Base-by-base conservation (phyloP, 2,329 filamentous ascomycete species). In the Microthyrium microscopicum region DNA sequence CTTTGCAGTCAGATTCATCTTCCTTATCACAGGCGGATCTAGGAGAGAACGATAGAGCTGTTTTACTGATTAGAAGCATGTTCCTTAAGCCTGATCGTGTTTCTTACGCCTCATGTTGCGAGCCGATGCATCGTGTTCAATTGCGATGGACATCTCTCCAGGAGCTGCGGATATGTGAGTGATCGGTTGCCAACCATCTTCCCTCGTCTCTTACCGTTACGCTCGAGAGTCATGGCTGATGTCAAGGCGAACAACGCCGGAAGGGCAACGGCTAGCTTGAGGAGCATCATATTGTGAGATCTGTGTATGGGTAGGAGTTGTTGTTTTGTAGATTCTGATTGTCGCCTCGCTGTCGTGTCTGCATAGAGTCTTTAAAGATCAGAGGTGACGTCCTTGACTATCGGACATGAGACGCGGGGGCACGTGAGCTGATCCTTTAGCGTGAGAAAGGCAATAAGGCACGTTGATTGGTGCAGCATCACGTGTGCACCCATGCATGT, bases 151-250 rank as follows among this genome's bases (percentile, higher is more conserved):
- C 15, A 29, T 9, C 12, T 28, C 33, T 22, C 21, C 25, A 2
- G 19, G 25, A 27, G 24, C 24, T n/a, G 21, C 25, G 15, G 6
- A 11, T 16, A 22, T 5, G 19, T 29, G 24, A 28, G 33, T 20
- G 12, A 16, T 12, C 29, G 17, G 17, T 31, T 9, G n/a, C n/a
- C 20, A 7, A 18, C 13, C 15, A 31, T 20, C 5, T 20, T 8
- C 18, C n/a, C n/a, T n/a, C n/a, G 17, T 8, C 4, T 4, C 33
- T 20, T 29, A 34, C 33, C 33, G 28, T 29, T 20, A 20, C 17
- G 33, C 33, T 34, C 33, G 26, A 34, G 33, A 4, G 26, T 29
- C 33, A 34, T 34, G 11, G 33, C 33, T 13, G 33, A 29, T 5
- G 33, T 21, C 26, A 34, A 22, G 25, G 26, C 26, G 13, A 34